Evolutionary conservation across 768 basidiomycete genomes (phyloP), one percentile per base, ranked within the genome.

Genomic region (Ramaria sp.): DNA sequence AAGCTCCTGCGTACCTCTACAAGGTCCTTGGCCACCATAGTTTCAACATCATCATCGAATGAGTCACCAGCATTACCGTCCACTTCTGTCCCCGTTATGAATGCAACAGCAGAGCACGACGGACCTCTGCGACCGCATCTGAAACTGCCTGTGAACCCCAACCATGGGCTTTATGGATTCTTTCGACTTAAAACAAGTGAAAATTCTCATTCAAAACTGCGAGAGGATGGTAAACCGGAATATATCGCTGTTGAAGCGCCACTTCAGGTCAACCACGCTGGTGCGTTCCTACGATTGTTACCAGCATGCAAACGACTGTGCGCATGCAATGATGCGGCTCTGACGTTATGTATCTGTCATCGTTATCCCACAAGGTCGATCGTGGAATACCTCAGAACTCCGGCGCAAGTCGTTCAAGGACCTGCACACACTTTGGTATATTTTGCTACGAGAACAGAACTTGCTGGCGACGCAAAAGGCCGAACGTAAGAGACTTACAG

Each of bases 351-450:
- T 24, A 13, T 34, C 19, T 27, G 37, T 20, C 12, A 38, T 30
- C 12, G 27, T 45, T 31, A 17, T 46, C 38, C 58, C 59, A 58
- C n/a, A 65, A 94, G 95, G 93, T 41, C 82, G 95, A 53, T 75
- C 88, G 24, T 98, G 94, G 94, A 78, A 72, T 53, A 85, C 92
- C 7, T 75, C 80, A 10, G 96, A 98, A 65, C 77, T 99, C 47
- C 79, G 96, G 38, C 75, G 85, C 53, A 97, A 97, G 71, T 88
- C 83, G 61, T 98, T 98, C 75, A 79, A 81, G 59, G 94, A 98
- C 66, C 73, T 99, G 60, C 96, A 99, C 69, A 88, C 84, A 9
- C 76, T 99, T 38, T 99, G 96, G 95, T 97, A 95, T 68, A 77
- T 97, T 49, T 73, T 91, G 24, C 65, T 92, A 47, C 77, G 91